Evolutionary conservation across 2,329 filamentous ascomycete genomes (phyloP).

Genomic region (Paraphoma chrysanthemicola): DNA sequence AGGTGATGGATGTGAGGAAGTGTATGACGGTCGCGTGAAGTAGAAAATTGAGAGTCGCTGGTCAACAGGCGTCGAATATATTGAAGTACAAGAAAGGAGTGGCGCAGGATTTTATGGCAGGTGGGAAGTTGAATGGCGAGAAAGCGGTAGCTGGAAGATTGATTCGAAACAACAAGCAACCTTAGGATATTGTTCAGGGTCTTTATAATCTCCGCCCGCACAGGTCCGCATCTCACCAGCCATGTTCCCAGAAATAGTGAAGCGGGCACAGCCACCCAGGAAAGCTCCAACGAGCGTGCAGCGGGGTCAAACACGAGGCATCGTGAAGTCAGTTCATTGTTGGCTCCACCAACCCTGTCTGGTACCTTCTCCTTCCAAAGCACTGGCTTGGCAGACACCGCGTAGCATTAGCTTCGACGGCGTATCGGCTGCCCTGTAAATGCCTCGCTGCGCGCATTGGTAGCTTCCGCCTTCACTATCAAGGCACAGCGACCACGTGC

Average conservation of each 20-base stretch:
- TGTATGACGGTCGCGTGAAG: not conserved
- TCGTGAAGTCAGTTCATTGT: conserved; percentile 10
- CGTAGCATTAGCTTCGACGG: not conserved
- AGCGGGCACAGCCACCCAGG: conserved; percentile 17
- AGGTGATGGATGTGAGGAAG: conserved; percentile 6
- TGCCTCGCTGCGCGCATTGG: not conserved
- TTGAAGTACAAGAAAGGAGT: conserved; percentile 2
- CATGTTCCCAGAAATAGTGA: conserved; percentile 16
- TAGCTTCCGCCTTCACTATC: not conserved
- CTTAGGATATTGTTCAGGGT: conserved; percentile 16
- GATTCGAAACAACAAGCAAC: conserved; percentile 24
- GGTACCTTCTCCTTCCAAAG: not conserved
- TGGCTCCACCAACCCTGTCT: not conserved
- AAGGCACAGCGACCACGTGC: not conserved
- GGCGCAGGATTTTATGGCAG: not conserved
- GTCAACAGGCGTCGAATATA: conserved; percentile 10
- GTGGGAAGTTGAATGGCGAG: conserved; percentile 6
- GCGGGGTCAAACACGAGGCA: conserved; percentile 7
- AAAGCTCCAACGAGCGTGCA: conserved; percentile 4
- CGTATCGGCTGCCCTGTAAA: not conserved
- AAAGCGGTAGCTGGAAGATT: not conserved
- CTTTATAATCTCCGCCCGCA: conserved; percentile 17
- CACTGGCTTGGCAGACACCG: not conserved
- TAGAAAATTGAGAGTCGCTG: conserved; percentile 5
- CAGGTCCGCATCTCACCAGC: conserved; percentile 17